Percentiles rank a stretch among this genome's conserved stretches.
These are phyloP conservation scores for Spathaspora passalidarum DNA, from an alignment of 805 yeast genomes.

Conservation along the genomic window DNA sequence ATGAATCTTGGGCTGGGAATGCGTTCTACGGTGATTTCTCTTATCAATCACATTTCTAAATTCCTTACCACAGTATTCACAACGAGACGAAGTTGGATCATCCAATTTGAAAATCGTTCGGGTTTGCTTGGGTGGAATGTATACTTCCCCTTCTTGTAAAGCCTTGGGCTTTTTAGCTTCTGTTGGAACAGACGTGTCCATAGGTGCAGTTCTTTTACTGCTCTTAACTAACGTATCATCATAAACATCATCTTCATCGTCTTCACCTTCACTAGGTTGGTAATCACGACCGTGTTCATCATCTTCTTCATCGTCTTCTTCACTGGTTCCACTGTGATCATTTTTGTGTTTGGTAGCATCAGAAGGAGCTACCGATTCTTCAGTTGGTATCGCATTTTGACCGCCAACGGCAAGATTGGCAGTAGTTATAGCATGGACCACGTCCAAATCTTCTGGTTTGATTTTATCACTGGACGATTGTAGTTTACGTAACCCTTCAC, in stretches of 20 bases:
- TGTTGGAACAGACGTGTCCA: background rate
- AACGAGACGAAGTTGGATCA: conserved; percentile 3
- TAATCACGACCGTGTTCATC: conserved; percentile 6
- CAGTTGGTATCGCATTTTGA: too few relatives aligned
- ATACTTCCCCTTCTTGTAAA: background rate
- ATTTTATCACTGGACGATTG: background rate
- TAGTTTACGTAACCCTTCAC: conserved; percentile 1
- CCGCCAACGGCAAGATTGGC: background rate
- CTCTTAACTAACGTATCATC: background rate
- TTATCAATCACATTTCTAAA: conserved; percentile 10
- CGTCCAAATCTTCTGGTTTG: background rate
- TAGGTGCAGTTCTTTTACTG: background rate
- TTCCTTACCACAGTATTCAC: conserved; percentile 10
- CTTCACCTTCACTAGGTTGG: conserved; percentile 2
- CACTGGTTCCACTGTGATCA: background rate
- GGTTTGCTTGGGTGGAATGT: background rate
- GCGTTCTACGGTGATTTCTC: conserved; percentile 11
- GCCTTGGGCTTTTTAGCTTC: background rate
- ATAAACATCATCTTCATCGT: conserved; percentile 3
- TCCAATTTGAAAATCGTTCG: conserved; percentile 3
- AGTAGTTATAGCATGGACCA: background rate
- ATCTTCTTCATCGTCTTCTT: conserved; percentile 3
- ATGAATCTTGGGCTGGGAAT: conserved; percentile 11
- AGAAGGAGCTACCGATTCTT: background rate
- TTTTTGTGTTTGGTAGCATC: conserved; percentile 5